Evolutionary conservation across 345 rosid species (phyloP).

Genomic region (Boechera retrofracta): DNA sequence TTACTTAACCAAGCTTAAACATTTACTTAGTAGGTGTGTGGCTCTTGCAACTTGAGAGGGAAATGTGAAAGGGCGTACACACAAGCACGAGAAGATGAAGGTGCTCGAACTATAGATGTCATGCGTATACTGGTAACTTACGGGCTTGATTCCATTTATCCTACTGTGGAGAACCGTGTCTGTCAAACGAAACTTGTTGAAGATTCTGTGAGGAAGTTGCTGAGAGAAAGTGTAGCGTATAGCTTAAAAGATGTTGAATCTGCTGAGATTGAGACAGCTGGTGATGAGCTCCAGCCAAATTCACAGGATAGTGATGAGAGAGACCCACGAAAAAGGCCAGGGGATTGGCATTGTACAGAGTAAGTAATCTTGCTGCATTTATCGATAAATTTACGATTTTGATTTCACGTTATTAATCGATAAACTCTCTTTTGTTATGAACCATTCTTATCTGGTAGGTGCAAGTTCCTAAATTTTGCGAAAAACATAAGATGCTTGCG

Average conservation of each 20-base stretch:
- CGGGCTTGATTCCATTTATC: constrained; percentile 62
- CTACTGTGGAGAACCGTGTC: constrained; percentile 59
- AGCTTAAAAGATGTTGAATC: constrained; percentile 49
- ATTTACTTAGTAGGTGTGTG: constrained; percentile 67
- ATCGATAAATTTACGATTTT: not conserved
- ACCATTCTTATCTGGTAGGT: constrained; percentile 50
- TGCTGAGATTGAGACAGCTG: constrained; percentile 8
- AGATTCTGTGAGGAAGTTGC: constrained; percentile 68
- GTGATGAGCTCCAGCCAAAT: constrained; percentile 29
- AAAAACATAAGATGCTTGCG: constrained; percentile 79
- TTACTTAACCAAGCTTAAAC: constrained; percentile 29
- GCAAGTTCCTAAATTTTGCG: constrained; percentile 84
- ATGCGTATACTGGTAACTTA: constrained; percentile 78
- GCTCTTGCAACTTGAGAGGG: constrained; percentile 87
- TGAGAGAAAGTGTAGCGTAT: constrained; percentile 65
- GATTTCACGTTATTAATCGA: not conserved
- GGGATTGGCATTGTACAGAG: constrained; percentile 89
- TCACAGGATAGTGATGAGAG: constrained; percentile 36
- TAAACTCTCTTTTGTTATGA: not conserved
- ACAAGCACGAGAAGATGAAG: constrained; percentile 67
- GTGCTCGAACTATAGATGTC: constrained; percentile 78
- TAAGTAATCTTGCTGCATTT: constrained; percentile 39
- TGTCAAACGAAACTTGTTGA: constrained; percentile 65
- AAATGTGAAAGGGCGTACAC: constrained; percentile 86
- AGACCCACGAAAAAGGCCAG: constrained; percentile 60